phyloP scores from a whole-genome alignment of 1,284 basidiomycete species.

The Rhizopogon hawkerae region DNA sequence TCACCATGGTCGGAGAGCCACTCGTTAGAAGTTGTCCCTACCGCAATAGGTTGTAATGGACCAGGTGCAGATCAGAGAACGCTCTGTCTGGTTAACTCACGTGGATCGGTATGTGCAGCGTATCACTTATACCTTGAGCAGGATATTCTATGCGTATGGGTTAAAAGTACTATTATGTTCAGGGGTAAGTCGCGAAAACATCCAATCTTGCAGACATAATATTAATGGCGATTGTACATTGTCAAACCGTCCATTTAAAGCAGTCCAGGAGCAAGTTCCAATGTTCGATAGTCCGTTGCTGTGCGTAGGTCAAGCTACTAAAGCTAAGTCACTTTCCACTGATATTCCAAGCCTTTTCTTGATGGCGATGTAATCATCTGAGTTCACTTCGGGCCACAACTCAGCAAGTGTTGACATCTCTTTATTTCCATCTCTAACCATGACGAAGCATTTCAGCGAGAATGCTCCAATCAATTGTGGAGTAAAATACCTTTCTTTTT shows the following conservation, averaged over 20 bases:
- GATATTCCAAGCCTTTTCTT: slow-evolving; percentile 45
- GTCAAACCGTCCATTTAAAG: too few species aligned
- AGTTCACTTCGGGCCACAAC: slow-evolving; percentile 38
- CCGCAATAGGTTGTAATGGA: too few species aligned
- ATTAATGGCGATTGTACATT: too few species aligned
- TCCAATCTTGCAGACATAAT: too few species aligned
- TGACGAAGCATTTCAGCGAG: slow-evolving; percentile 9
- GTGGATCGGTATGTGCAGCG: too few species aligned
- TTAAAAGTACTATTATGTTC: not conserved
- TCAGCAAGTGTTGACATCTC: slow-evolving; percentile 40
- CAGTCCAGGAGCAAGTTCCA: too few species aligned
- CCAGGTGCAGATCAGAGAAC: too few species aligned
- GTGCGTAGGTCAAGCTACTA: too few species aligned
- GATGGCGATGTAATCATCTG: slow-evolving; percentile 41
- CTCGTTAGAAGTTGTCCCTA: too few species aligned
- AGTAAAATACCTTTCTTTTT: slow-evolving; percentile 38
- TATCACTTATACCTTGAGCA: slow-evolving; percentile 22
- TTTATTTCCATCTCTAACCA: slow-evolving; percentile 38
- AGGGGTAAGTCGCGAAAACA: not conserved
- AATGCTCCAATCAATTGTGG: not conserved
- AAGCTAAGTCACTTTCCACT: slow-evolving; percentile 11
- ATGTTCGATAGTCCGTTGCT: too few species aligned
- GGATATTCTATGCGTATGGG: slow-evolving; percentile 59
- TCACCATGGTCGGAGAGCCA: too few species aligned
- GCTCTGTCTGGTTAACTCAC: too few species aligned